phyloP scores from a whole-genome alignment of 2,329 filamentous ascomycete species.

The Beauveria bassiana region DNA sequence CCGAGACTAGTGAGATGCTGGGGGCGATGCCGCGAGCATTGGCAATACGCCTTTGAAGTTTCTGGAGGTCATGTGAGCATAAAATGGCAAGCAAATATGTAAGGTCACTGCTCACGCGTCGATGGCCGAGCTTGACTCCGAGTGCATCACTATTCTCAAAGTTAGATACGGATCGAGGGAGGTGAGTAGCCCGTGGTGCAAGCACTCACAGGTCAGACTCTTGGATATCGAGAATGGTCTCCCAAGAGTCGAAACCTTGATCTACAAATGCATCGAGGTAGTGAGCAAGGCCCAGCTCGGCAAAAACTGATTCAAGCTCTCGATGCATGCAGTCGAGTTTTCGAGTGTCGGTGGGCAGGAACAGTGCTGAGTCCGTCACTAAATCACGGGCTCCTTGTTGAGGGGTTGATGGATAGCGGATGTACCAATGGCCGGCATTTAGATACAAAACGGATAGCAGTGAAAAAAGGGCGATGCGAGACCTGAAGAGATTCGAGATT shows the following conservation, averaged over 20 bases:
- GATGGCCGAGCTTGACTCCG: slow-evolving; percentile 72
- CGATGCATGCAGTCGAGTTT: slow-evolving; percentile 36
- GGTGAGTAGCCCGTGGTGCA: not conserved
- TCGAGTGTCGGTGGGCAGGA: not conserved
- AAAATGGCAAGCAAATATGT: slow-evolving; percentile 13
- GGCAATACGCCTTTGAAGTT: slow-evolving; percentile 76
- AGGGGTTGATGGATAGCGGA: not conserved
- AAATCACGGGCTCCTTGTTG: not conserved
- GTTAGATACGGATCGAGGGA: not conserved
- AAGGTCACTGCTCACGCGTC: slow-evolving; percentile 50
- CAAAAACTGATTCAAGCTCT: slow-evolving; percentile 57
- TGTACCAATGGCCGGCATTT: slow-evolving; percentile 1
- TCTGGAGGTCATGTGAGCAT: slow-evolving; percentile 38
- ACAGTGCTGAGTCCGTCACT: not conserved
- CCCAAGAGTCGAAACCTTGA: slow-evolving; percentile 81
- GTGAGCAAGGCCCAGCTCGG: slow-evolving; percentile 70
- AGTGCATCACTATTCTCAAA: slow-evolving; percentile 53
- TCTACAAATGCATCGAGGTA: slow-evolving; percentile 66
- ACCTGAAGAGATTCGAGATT: not conserved
- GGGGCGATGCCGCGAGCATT: slow-evolving; percentile 59
- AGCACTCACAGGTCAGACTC: slow-evolving; percentile 67
- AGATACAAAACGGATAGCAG: slow-evolving; percentile 2
- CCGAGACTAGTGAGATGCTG: slow-evolving; percentile 42
- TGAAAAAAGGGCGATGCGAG: not conserved
- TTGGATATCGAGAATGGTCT: slow-evolving; percentile 74